Base-by-base conservation (phyloP, 163 green algal genomes). In the Prototheca wickerhamii region DNA sequence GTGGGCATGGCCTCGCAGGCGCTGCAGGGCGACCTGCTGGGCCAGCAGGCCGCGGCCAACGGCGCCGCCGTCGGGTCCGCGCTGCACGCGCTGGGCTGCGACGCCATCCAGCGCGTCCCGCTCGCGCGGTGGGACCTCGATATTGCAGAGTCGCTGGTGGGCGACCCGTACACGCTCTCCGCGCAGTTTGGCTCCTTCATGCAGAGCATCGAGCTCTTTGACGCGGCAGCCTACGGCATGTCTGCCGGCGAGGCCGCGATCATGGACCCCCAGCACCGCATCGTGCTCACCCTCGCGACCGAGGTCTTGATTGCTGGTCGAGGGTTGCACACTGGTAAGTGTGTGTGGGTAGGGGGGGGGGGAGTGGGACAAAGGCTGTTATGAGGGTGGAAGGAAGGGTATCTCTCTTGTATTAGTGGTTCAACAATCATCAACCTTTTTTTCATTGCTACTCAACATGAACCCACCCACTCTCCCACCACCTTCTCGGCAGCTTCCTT, bases 181-280 rank as follows among this genome's bases (percentile, higher is more conserved):
- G 37, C 65, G 17, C 65, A 76, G 61, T 88, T 80, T 74, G 82
- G 81, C 4, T 68, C 61, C 25, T 86, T 81, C 50, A 62, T 89
- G 56, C 4, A n/a, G 1, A 60, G 37, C 28, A 63, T 84, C 6
- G 79, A 86, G 1, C 21, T 56, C 17, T 82, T 84, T 70, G 81
- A 87, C 59, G 37, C 64, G 23, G 30, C 43, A 3, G 64, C 67
- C 4, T 76, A 78, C 57, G 61, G 60, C 29, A 69, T 86, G 25
- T 73, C 76, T 2, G 44, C 58, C 6, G 43, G 65, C 6, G 83
- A 90, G 70, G 82, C 80, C 1, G 44, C 69, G 3, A 42, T 58
- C 37, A 80, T 80, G 58, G 78, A 85, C 56, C 74, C 78, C 3
- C 78, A 85, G 73, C 87, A 95, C 35, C 79, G 89, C 18, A 58